Conservation (phyloP, 305 asterid species). For the Lippia alba region DNA sequence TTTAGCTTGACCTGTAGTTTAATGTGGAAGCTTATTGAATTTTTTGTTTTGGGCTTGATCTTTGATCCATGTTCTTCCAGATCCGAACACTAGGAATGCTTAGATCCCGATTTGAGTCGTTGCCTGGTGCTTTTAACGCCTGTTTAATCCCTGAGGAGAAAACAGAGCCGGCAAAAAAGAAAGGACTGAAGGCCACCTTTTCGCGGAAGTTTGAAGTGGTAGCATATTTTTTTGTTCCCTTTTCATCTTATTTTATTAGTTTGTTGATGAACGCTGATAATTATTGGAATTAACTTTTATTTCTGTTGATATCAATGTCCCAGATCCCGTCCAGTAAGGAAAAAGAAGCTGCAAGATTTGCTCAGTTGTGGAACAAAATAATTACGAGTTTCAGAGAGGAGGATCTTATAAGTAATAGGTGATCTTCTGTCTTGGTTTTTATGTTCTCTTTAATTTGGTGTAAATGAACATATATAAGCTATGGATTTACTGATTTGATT, state of each 20-base stretch:
- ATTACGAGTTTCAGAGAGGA: slow-evolving; percentile 98
- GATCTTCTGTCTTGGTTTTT: slow-evolving; percentile 32
- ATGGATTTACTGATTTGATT: slow-evolving; percentile 27
- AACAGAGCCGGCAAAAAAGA: slow-evolving; percentile 73
- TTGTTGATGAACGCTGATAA: slow-evolving; percentile 16
- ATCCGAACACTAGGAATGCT: slow-evolving; percentile 99
- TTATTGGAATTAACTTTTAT: slow-evolving; percentile 22
- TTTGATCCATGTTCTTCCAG: slow-evolving; percentile 48
- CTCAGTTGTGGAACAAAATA: slow-evolving; percentile 98
- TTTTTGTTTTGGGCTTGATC: slow-evolving; percentile 34
- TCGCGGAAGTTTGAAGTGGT: slow-evolving; percentile 90
- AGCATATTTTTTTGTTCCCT: slow-evolving; percentile 23
- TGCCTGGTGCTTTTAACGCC: slow-evolving; percentile 95
- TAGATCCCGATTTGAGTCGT: slow-evolving; percentile 85
- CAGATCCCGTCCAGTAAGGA: slow-evolving; percentile 89
- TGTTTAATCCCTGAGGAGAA: slow-evolving; percentile 90
- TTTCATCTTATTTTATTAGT: slow-evolving; percentile 29
- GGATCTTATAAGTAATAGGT: slow-evolving; percentile 95
- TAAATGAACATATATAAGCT: neutral
- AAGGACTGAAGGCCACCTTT: slow-evolving; percentile 95
- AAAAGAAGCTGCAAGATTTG: slow-evolving; percentile 96
- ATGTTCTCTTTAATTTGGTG: slow-evolving; percentile 23
- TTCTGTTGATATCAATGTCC: slow-evolving; percentile 33
- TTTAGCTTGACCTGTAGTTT: slow-evolving; percentile 27
- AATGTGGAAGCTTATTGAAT: slow-evolving; percentile 8